Conservation (phyloP, 495 filamentous ascomycete species). For the Neurospora pannonica region DNA sequence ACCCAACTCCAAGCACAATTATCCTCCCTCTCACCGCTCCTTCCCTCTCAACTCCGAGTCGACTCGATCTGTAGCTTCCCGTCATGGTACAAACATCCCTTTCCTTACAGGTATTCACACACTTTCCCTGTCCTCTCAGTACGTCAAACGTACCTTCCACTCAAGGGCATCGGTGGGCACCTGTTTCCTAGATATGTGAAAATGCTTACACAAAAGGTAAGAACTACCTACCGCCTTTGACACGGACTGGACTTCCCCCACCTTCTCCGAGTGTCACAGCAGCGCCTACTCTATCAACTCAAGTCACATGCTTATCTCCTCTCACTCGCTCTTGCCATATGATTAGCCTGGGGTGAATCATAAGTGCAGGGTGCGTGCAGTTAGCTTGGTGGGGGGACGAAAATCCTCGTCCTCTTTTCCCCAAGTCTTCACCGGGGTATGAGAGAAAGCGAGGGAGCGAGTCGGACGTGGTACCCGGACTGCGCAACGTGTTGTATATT, state of each 20-base stretch:
- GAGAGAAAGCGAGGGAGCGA: neutral
- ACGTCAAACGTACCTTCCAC: neutral
- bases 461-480: neutral
- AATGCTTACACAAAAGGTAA: neutral
- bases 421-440: neutral
- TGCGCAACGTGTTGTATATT: neutral
- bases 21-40: neutral
- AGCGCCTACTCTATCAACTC: neutral
- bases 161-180: neutral
- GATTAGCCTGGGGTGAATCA: neutral
- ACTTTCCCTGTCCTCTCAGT: neutral
- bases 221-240: neutral
- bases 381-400: neutral
- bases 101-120: neutral
- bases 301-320: neutral
- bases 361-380: neutral
- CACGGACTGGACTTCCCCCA: neutral
- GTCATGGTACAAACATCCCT: neutral
- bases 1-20: neutral
- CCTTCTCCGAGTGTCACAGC: neutral
- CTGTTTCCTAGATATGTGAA: neutral
- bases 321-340: neutral
- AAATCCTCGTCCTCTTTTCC: neutral
- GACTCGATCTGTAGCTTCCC: neutral
- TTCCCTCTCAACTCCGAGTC: neutral